phyloP scores from a whole-genome alignment of 306 rosid genomes.

The Vigna trinervia region DNA sequence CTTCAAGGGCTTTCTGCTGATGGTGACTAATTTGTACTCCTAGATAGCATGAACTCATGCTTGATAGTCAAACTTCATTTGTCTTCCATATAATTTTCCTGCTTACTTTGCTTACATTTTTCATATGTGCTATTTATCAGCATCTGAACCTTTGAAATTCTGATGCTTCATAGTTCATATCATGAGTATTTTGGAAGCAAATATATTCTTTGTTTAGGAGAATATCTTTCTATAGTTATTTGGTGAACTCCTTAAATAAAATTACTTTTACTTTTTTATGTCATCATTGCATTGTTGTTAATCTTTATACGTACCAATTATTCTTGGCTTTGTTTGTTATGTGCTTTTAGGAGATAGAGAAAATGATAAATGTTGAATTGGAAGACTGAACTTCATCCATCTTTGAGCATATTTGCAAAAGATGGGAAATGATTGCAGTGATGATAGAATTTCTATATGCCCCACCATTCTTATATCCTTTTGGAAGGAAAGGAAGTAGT shows the following conservation, averaged over 20 bases:
- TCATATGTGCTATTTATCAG: neutral
- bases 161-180: slow-evolving; percentile 10
- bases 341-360: slow-evolving; percentile 2
- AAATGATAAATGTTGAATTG: neutral
- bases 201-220: slow-evolving; percentile 1
- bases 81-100: neutral
- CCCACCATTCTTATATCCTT: neutral
- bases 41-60: slow-evolving; percentile 9
- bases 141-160: slow-evolving; percentile 6
- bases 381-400: neutral
- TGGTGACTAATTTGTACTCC: neutral
- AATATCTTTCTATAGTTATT: slow-evolving; percentile 1
- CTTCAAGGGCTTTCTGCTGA: neutral
- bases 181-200: neutral
- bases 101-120: slow-evolving; percentile 9
- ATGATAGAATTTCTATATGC: neutral
- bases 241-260: neutral
- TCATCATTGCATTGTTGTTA: slow-evolving; percentile 4
- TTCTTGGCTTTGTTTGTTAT: neutral
- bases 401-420: slow-evolving; percentile 17
- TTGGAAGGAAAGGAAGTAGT: neutral
- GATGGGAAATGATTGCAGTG: neutral
- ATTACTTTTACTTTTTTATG: neutral
- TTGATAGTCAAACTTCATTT: neutral
- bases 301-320: neutral